phyloP scores from a whole-genome alignment of 768 basidiomycete species.

The Tylopilus cervinicoccineus region DNA sequence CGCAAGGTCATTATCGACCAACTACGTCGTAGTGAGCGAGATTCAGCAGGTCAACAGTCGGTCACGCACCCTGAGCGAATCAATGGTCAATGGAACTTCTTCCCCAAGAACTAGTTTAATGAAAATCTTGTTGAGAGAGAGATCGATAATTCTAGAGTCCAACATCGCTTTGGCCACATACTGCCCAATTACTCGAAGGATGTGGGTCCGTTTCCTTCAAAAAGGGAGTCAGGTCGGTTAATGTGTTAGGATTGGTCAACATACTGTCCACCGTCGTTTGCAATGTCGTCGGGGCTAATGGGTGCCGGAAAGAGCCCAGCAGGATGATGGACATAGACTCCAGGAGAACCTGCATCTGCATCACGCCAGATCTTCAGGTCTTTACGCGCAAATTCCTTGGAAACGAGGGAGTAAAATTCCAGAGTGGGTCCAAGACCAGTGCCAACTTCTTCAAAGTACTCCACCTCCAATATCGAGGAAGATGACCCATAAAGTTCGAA shows the following conservation, averaged over 20 bases:
- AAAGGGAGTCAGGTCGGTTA: not conserved
- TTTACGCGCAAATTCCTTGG: slow-evolving; percentile 88
- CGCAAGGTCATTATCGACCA: slow-evolving; percentile 82
- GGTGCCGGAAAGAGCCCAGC: slow-evolving; percentile 88
- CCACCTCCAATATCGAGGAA: slow-evolving; percentile 91
- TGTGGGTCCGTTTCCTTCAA: slow-evolving; percentile 73
- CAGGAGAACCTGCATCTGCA: slow-evolving; percentile 58
- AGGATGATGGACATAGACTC: slow-evolving; percentile 79
- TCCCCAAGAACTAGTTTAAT: slow-evolving; percentile 86
- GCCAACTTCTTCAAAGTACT: slow-evolving; percentile 98
- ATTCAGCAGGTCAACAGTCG: not conserved
- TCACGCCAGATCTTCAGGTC: slow-evolving; percentile 92
- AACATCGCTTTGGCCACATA: slow-evolving; percentile 97
- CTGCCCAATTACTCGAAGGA: slow-evolving; percentile 89
- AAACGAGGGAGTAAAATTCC: slow-evolving; percentile 98
- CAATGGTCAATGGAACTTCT: slow-evolving; percentile 76
- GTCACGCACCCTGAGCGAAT: slow-evolving; percentile 70
- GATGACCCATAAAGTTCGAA: slow-evolving; percentile 96
- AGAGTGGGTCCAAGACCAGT: slow-evolving; percentile 96
- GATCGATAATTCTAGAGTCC: slow-evolving; percentile 95
- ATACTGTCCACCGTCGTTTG: slow-evolving; percentile 72
- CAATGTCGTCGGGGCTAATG: slow-evolving; percentile 61
- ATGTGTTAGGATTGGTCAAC: slow-evolving; percentile 25
- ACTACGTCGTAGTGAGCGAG: slow-evolving; percentile 38
- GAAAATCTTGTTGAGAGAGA: slow-evolving; percentile 94